A percentile compares a stretch with the other conserved stretches of the same genome.
These are phyloP conservation scores for Fusarium pseudograminearum DNA, from an alignment of 2,329 filamentous ascomycete genomes.

Conservation along the genomic window DNA sequence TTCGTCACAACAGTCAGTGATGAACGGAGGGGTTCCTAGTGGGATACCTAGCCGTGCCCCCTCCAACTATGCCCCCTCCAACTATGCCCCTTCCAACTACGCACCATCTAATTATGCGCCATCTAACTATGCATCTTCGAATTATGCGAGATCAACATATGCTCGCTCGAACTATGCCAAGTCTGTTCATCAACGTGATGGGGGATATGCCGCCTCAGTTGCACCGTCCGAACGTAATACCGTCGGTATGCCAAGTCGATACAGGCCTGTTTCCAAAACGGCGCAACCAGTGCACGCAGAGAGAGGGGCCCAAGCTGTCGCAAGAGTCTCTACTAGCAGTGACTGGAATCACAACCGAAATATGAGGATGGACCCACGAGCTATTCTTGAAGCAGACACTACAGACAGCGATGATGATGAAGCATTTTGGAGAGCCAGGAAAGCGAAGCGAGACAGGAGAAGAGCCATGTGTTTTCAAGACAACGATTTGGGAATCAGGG, in stretches of 20 bases:
- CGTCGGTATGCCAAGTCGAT: conserved; percentile 33
- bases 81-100: neutral
- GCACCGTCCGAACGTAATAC: conserved; percentile 34
- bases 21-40: neutral
- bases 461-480: conserved; percentile 27
- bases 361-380: neutral
- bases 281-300: neutral
- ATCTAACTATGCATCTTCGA: neutral
- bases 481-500: conserved; percentile 7
- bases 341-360: neutral
- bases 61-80: conserved; percentile 8
- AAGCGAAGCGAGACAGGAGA: conserved; percentile 26
- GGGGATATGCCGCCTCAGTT: conserved; percentile 21
- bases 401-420: conserved; percentile 23
- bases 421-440: conserved; percentile 28
- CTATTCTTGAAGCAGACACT: conserved; percentile 1
- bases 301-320: neutral
- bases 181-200: conserved; percentile 7
- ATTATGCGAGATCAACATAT: conserved; percentile 13
- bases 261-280: conserved; percentile 30
- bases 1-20: neutral
- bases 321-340: neutral
- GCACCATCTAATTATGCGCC: neutral
- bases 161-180: conserved; percentile 19
- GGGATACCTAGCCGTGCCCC: neutral